Conservation (phyloP, 176 grass and related monocot species). For the Aegilops sharonensis region DNA sequence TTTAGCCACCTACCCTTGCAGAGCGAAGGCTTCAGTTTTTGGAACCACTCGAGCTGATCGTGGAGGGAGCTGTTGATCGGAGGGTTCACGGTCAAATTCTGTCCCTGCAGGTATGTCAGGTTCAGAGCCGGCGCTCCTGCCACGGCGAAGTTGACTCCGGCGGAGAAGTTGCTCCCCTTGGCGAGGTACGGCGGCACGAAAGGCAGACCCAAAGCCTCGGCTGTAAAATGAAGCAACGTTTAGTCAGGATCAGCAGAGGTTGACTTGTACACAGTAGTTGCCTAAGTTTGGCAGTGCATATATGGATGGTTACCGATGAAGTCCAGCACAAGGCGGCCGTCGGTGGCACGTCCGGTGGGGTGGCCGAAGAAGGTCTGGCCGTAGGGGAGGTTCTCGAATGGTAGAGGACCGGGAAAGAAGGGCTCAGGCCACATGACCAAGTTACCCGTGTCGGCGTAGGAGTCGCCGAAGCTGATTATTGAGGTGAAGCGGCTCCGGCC, state of each 20-base stretch:
- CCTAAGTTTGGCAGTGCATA: background rate
- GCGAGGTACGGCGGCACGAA: constrained; percentile 37
- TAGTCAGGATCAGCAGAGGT: background rate
- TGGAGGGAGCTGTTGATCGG: constrained; percentile 36
- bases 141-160: constrained; percentile 52
- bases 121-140: constrained; percentile 33
- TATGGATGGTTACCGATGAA: constrained; percentile 32
- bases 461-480: constrained; percentile 50
- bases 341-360: constrained; percentile 36
- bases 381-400: constrained; percentile 10
- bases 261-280: background rate
- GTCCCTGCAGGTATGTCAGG: constrained; percentile 34
- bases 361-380: constrained; percentile 50
- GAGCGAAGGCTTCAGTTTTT: constrained; percentile 46
- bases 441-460: constrained; percentile 47
- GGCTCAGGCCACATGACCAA: background rate
- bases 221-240: background rate
- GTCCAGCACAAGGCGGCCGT: constrained; percentile 48
- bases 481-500: constrained; percentile 19
- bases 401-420: background rate
- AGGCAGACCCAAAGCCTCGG: constrained; percentile 37
- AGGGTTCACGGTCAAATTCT: background rate
- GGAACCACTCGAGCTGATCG: constrained; percentile 51
- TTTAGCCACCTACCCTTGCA: constrained; percentile 40
- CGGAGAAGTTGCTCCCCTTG: constrained; percentile 27